Base-by-base conservation (phyloP, 768 basidiomycete species). In the Tremella yokohamensis region DNA sequence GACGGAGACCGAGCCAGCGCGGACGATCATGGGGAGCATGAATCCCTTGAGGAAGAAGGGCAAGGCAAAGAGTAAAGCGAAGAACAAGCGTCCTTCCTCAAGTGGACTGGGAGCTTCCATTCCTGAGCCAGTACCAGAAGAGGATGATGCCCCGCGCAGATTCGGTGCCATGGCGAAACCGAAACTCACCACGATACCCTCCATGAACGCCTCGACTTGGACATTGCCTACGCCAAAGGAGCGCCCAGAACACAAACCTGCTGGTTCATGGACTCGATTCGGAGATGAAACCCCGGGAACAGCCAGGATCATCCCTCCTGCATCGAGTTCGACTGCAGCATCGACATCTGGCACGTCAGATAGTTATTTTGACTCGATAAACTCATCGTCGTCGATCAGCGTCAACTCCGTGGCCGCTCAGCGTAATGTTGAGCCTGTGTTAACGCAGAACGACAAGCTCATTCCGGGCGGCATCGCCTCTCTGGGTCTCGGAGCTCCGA, bases 241-340 rank as follows among this genome's bases (percentile, higher is more conserved):
- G n/a, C 38, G 57, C 11, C 22, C 25, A 25, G 57, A 40, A 2
- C 40, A 47, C 13, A 34, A 19, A 9, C n/a, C 51, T 38, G 26
- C 18, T 11, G 42, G 38, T 42, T 51, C 63, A 1, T 73, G 72
- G 72, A 64, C 66, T 11, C 58, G 61, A 44, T 73, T 73, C 49
- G 65, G 65, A n/a, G 38, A 56, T 8, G 29, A 58, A 3, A 62
- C 70, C 0, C 65, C 70, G 37, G 44, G 48, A 7, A 39, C n/a
- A 19, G 58, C 62, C 7, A 58, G 55, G 1, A 25, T 40, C 19
- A 45, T n/a, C 24, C 51, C 51, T 9, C 34, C 34, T 38, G 29
- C 51, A 4, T 45, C 42, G 6, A n/a, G 42, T 18, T n/a, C 12
- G 24, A 38, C 39, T 22, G 26, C 18, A 38, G 39, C 18, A 1